Evolutionary conservation across 805 yeast genomes (phyloP), one percentile per base, ranked within the genome.

Genomic region (Candida yuanshanica): DNA sequence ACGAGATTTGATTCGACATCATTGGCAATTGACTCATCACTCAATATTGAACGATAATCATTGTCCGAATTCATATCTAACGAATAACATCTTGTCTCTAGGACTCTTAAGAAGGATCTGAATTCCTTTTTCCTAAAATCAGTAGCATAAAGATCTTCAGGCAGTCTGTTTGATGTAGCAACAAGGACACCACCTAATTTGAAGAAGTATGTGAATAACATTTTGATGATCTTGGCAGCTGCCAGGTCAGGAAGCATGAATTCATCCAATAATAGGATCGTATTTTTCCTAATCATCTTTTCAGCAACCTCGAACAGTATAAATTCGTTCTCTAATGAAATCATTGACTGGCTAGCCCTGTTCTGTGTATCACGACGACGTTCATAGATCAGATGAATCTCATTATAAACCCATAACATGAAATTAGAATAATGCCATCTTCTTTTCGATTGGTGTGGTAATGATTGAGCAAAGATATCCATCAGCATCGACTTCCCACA

Each of bases 201-300:
- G 65, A 83, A 82, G 61, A 75, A 83, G 55, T 75, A 80, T 0
- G 83, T 77, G 59, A 83, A 80, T 37, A 83, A 59, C 12, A 79
- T 68, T 56, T 79, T 77, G 42, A 83, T 64, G 27, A 83, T 79
- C 51, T 80, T 82, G 1, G 87, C 89, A 18, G 84, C 73, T 0
- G 88, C 85, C 27, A 83, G 69, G 54, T 83, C 90, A 0, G 90
- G 90, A 23, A 83, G 55, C 83, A 81, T 80, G 61, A 83, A 83
- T 56, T 83, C 90, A 56, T 83, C 90, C 32, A 83, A 59, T 58
- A 82, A 66, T 44, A 83, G 58, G 12, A 83, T 65, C 2, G 86
- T 79, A 52, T 72, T 77, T 44, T 68, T 69, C 12, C 63, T 58
- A 23, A 82, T 72, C 79, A 83, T 68, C 38, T 71, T 79, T 38